Evolutionary conservation across 345 rosid genomes (phyloP), one percentile per base, ranked within the genome.

Genomic region (Crucihimalaya himalaica): DNA sequence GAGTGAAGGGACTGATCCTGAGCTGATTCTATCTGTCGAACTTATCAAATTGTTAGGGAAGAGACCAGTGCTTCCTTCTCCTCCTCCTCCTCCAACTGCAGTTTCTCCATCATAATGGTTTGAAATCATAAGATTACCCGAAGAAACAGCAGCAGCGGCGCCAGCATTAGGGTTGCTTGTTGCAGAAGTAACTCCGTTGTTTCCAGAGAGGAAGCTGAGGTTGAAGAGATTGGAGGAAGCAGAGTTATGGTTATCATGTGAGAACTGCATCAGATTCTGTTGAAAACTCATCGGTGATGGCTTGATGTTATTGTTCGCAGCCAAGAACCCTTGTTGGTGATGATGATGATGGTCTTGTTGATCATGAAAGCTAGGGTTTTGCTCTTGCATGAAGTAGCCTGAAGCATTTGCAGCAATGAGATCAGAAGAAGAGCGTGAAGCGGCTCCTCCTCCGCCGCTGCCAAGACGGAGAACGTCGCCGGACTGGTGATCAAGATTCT

Each of bases 211-310:
- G 73, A 86, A 86, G 58, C 86, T 78, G 3, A 88, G 87, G 76
- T 81, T 86, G 83, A 88, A 83, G 32, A 84, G 68, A 59, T 80
- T 83, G 12, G 79, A 75, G 25, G 81, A 75, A 11, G 74, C 55
- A 68, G 73, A 52, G 21, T 53, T 72, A 45, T 72, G 78, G 54
- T 35, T 66, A 62, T 78, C 68, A 47, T 85, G 86, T 18, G 88
- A 72, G 47, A 84, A 81, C 55, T 86, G 92, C 87, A 86, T 83
- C 57, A 86, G 54, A 25, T 81, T 86, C 68, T 84, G 86, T 51
- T 77, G 73, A 43, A 65, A 82, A 68, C 20, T 77, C 68, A 60
- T 80, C 51, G 67, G 62, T 65, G 75, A 63, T n/a, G 52, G 39
- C 71, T 76, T 70, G 7, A 59, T 78, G 70, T 73, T 71, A 43